Base-by-base conservation (phyloP, 345 rosid species). In the Sonneratia alba region DNA sequence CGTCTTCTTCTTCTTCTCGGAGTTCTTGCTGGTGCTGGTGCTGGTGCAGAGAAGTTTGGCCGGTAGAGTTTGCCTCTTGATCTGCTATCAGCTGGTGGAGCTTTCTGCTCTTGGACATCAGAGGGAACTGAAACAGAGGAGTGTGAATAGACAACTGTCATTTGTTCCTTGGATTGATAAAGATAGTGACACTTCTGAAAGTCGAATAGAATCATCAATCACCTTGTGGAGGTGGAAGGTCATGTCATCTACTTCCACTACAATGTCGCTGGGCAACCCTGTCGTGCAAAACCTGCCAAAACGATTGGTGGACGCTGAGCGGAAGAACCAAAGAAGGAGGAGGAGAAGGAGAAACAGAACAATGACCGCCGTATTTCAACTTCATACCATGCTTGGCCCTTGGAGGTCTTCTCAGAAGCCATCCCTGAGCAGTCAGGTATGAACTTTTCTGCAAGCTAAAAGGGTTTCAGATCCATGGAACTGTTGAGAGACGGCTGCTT, bases 151-250 rank as follows among this genome's bases (percentile, higher is more conserved):
- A 22, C 13, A 34, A 37, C 47, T 2, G 69, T 65, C 12, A 27
- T 24, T 10, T 19, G 36, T 5, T 32, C 49, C 7, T 7, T 14
- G 37, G 19, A 61, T 45, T 8, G 62, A 67, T 24, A 65, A 24
- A 7, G 42, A 43, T 11, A 22, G 45, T 1, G 72, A 38, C 40
- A 57, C 4, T 37, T 11, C 11, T 32, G 45, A 67, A 57, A 7
- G 62, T 15, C 15, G 59, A 51, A 19, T 37, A 43, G 49, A 24
- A 53, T 21, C 59, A 53, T 71, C 8, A 42, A 59, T 68, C 64
- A 87, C 99, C 96, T 95, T 95, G 71, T 92, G 99, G 74, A 95
- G 96, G 78, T 95, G 97, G 75, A 95, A 95, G 59, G 82, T 80
- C 97, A 95, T 95, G 68, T 90, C 97, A 11, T 85, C 92, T 0